Evolutionary conservation across 2,329 filamentous ascomycete species (phyloP).

Genomic region (Emergomyces africanus): DNA sequence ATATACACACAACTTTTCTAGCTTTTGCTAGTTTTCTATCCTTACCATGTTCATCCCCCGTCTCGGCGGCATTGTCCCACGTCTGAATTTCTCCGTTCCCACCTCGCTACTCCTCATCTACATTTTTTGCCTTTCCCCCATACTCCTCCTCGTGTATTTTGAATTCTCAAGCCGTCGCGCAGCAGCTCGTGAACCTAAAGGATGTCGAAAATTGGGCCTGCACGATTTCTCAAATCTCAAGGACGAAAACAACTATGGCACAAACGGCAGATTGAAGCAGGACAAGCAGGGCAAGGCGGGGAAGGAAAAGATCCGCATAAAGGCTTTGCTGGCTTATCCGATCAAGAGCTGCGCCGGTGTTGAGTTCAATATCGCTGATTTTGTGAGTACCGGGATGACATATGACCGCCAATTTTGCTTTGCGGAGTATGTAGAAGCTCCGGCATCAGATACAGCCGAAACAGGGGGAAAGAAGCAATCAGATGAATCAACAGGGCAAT

Average conservation of each 20-base stretch:
- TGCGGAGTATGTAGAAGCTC: conserved; percentile 42
- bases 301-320: conserved; percentile 37
- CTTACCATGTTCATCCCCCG: conserved; percentile 13
- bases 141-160: conserved; percentile 7
- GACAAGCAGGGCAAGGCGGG: conserved; percentile 20
- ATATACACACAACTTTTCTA: not conserved
- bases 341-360: conserved; percentile 71
- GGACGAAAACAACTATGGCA: conserved; percentile 45
- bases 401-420: conserved; percentile 78
- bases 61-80: conserved; percentile 7
- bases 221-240: conserved; percentile 37
- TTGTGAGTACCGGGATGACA: conserved; percentile 57
- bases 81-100: conserved; percentile 7
- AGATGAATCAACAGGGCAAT: conserved; percentile 25
- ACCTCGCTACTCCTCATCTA: conserved; percentile 9
- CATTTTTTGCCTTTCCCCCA: conserved; percentile 7
- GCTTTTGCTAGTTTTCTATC: not conserved
- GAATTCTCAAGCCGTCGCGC: conserved; percentile 1
- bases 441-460: not conserved
- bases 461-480: conserved; percentile 10
- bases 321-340: conserved; percentile 68
- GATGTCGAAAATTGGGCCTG: conserved; percentile 42
- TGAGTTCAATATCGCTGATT: conserved; percentile 52
- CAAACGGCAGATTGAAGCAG: conserved; percentile 19
- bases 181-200: conserved; percentile 24